phyloP scores from a whole-genome alignment of 345 rosid species.

The Bruguiera sexangula region DNA sequence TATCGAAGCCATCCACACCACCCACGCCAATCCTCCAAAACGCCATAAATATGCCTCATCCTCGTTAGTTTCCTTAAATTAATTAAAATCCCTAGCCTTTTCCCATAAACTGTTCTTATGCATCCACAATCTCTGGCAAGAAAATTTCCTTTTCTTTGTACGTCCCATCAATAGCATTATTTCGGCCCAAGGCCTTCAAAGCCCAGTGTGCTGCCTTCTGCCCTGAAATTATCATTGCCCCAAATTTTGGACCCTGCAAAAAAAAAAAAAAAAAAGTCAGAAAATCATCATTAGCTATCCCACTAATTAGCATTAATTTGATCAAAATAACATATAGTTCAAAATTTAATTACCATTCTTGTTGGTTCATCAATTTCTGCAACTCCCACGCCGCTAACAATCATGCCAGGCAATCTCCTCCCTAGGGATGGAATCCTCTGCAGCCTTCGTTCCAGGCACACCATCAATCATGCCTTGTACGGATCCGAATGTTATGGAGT shows the following conservation, averaged over 20 bases:
- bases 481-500: conserved; percentile 96
- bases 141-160: not conserved
- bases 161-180: conserved; percentile 14
- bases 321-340: not conserved
- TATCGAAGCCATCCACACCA: too few species aligned
- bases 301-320: not conserved
- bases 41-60: not conserved
- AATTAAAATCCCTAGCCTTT: not conserved
- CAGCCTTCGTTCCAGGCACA: conserved; percentile 22
- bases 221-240: conserved; percentile 28
- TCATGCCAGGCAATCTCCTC: conserved; percentile 23
- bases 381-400: conserved; percentile 24
- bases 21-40: too few species aligned
- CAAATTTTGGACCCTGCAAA: conserved; percentile 23
- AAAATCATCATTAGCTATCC: not conserved
- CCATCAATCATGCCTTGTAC: conserved; percentile 46
- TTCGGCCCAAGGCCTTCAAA: conserved; percentile 23
- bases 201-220: conserved; percentile 27
- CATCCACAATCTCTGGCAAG: conserved; percentile 16
- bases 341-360: conserved; percentile 17
- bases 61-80: not conserved
- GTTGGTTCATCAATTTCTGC: conserved; percentile 25
- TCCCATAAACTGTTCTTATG: not conserved
- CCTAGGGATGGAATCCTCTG: conserved; percentile 21
- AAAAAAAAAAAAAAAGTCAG: not conserved